Evolutionary conservation across 2,329 filamentous ascomycete genomes (phyloP).

Genomic region (Hymenoscyphus occultus): DNA sequence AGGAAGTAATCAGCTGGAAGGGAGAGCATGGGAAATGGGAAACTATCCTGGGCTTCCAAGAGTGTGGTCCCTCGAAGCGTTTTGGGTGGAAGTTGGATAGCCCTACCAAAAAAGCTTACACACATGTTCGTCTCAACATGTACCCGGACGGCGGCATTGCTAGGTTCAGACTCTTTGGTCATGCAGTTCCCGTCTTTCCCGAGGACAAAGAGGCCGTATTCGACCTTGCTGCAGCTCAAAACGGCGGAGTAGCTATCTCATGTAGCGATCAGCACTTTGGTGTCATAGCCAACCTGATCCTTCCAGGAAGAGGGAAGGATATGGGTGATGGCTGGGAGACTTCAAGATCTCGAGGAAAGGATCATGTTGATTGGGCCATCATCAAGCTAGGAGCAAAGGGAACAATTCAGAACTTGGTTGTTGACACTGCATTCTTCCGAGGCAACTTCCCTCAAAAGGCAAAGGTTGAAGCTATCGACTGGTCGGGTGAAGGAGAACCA

Average conservation of each 20-base stretch:
- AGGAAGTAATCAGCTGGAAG: slow-evolving; percentile 62
- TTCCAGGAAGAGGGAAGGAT: slow-evolving; percentile 74
- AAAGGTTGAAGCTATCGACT: slow-evolving; percentile 60
- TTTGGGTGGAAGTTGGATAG: slow-evolving; percentile 68
- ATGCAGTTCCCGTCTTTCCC: slow-evolving; percentile 74
- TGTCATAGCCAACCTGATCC: slow-evolving; percentile 74
- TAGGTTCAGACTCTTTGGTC: slow-evolving; percentile 73
- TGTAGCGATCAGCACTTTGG: slow-evolving; percentile 86
- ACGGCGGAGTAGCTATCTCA: slow-evolving; percentile 70
- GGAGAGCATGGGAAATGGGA: slow-evolving; percentile 64
- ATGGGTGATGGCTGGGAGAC: slow-evolving; percentile 93
- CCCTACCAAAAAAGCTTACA: slow-evolving; percentile 65
- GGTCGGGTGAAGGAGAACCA: slow-evolving; percentile 54
- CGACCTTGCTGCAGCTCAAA: slow-evolving; percentile 74
- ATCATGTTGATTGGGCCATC: slow-evolving; percentile 78
- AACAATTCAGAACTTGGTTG: slow-evolving; percentile 62
- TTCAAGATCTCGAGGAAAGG: slow-evolving; percentile 66
- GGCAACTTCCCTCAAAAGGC: slow-evolving; percentile 82
- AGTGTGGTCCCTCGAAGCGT: slow-evolving; percentile 70
- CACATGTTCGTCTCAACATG: slow-evolving; percentile 79
- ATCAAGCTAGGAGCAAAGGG: slow-evolving; percentile 68
- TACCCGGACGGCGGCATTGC: slow-evolving; percentile 84
- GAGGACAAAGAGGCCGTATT: slow-evolving; percentile 62
- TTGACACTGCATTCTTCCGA: slow-evolving; percentile 80
- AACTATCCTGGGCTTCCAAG: slow-evolving; percentile 64